Evolutionary conservation across 805 yeast genomes (phyloP), one percentile per base, ranked within the genome.

Genomic region (Candida caryicola): DNA sequence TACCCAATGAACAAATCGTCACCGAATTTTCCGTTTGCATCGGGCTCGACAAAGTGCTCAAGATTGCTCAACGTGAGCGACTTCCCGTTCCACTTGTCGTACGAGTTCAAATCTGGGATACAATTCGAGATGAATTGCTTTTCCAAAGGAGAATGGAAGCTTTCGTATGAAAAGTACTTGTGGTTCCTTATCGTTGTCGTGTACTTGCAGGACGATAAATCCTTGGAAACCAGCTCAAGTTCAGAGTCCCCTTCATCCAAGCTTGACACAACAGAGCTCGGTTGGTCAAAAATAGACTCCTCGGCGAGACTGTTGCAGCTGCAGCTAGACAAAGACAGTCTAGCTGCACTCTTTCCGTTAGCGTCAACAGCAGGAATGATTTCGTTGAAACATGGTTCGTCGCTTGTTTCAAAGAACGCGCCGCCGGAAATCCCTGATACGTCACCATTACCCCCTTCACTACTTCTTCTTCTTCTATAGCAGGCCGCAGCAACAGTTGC

Each of bases 91-190:
- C 74, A 69, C 40, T 51, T 59, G 43, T 66, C 73, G 43, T 36
- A 67, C 8, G 70, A 60, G 44, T 65, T 64, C 37, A 68, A 54
- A 30, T 49, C 52, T 1, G 71, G 71, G 9, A 66, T 46, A 44
- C 73, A 67, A 39, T 59, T 59, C 26, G 59, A 54, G 15, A 69
- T 64, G 46, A 59, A 66, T 38, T 55, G 60, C 45, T 63, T 61
- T 37, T 68, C 74, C 23, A 52, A 33, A 9, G 51, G 41, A 17
- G 57, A 43, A 19, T 52, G 45, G 19, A 36, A 40, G 12, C 40
- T 41, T 7, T 57, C 59, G 29, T 41, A 44, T 12, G 46, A 45
- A 7, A 42, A 29, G 9, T 48, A 39, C 29, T 45, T 43, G 18
- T 29, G 37, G 17, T 40, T 40, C 28, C 42, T 31, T 32, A 49